Percentiles rank a stretch among this genome's conserved stretches.
These are phyloP conservation scores for Teunomyces cretensis DNA, from an alignment of 805 yeast genomes.

Conservation along the genomic window DNA sequence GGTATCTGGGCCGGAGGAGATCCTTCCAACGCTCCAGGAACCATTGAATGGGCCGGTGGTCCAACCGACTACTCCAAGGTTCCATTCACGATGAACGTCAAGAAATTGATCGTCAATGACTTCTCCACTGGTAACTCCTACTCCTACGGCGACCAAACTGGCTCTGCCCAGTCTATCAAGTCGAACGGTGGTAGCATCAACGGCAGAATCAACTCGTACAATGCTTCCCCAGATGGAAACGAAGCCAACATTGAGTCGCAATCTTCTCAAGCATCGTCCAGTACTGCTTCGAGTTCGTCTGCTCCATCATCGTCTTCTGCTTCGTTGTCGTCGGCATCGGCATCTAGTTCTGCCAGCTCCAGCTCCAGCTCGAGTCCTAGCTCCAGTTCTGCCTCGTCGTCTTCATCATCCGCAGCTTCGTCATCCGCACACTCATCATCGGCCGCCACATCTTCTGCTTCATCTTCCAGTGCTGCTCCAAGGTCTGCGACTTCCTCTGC, in stretches of 20 bases:
- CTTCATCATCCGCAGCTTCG: neutral
- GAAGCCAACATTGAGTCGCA: conserved; percentile 13
- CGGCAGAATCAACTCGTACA: conserved; percentile 55
- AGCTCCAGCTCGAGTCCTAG: conserved; percentile 6
- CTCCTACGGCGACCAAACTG: conserved; percentile 53
- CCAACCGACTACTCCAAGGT: conserved; percentile 59
- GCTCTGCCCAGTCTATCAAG: conserved; percentile 58
- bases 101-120: conserved; percentile 61
- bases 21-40: conserved; percentile 59
- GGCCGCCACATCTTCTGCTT: neutral
- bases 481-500: conserved; percentile 18
- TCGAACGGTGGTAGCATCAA: conserved; percentile 59
- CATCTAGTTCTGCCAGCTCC: conserved; percentile 1
- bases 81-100: conserved; percentile 68
- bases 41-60: conserved; percentile 86
- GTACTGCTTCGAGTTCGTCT: conserved; percentile 13
- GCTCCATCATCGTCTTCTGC: conserved; percentile 4
- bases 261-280: conserved; percentile 14
- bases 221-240: conserved; percentile 34
- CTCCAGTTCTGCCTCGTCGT: conserved; percentile 9
- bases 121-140: conserved; percentile 66
- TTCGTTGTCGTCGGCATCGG: conserved; percentile 6
- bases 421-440: neutral
- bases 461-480: neutral
- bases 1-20: conserved; percentile 89